phyloP scores from a whole-genome alignment of 176 grass and related monocot species.

The Juncus inflexus region DNA sequence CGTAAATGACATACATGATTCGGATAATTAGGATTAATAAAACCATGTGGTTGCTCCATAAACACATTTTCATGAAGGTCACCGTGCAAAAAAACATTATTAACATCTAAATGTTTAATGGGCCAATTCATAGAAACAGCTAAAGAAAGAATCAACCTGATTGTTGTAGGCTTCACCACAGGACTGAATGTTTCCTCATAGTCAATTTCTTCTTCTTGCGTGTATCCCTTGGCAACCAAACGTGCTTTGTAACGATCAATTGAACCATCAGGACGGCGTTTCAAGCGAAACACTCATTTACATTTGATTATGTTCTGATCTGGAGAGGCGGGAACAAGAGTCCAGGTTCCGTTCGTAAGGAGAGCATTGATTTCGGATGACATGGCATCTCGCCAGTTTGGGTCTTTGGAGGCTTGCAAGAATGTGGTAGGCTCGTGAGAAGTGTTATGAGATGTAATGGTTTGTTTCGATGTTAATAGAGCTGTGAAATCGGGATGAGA shows the following conservation, averaged over 20 bases:
- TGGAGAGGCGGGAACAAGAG: background rate
- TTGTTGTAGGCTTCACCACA: constrained; percentile 11
- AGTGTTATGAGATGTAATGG: background rate
- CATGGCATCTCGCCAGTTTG: constrained; percentile 11
- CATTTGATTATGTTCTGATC: background rate
- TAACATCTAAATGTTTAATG: constrained; percentile 1
- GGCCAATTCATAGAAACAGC: background rate
- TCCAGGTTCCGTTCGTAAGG: background rate
- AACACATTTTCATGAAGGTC: background rate
- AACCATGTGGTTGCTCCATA: constrained; percentile 12
- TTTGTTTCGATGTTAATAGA: background rate
- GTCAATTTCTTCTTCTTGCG: background rate
- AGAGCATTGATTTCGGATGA: constrained; percentile 9
- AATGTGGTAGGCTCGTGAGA: background rate
- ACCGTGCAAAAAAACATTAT: constrained; percentile 17
- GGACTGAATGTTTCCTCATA: constrained; percentile 10
- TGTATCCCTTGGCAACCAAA: constrained; percentile 1
- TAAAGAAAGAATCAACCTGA: background rate
- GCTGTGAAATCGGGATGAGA: background rate
- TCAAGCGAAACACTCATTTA: constrained; percentile 6
- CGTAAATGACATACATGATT: background rate
- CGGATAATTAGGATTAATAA: background rate
- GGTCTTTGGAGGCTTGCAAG: background rate
- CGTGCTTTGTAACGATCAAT: constrained; percentile 21
- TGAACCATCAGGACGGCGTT: constrained; percentile 5